Evolutionary conservation across 139 green algal genomes (phyloP), one percentile per base, ranked within the genome.

Genomic region (Nannochloris sp.): DNA sequence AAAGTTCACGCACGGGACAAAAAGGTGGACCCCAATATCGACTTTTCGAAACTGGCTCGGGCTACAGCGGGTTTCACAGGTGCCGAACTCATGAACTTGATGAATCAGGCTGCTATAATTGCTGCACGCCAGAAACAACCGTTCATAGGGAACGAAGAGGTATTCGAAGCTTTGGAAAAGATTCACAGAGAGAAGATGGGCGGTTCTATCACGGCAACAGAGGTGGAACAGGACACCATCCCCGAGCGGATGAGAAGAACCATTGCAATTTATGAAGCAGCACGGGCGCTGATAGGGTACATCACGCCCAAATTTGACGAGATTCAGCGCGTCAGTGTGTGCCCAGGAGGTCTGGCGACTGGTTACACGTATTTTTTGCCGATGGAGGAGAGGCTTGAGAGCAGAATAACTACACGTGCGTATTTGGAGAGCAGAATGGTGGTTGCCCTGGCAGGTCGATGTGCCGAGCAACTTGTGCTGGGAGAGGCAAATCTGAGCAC

Each of bases 31-130:
- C 73, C 79, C 8, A 71, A 79, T 55, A 74, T 96, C 48, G 87
- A 94, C 74, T 92, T 82, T 75, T 61, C 80, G 44, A 78, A 82
- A 64, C 68, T 96, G 46, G 78, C 90, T 5, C 75, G 86, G 6
- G 82, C 87, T 29, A 95, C 88, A 45, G 87, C 87, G 1, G 91
- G 90, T 36, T 95, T 87, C 76, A 95, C 90, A 9, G 91, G 91
- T 23, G 88, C 89, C 0, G 81, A 95, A 70, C 82, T 92, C 37
- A 95, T 95, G 89, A 88, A 87, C 37, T 71, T 96, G 17, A 94
- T 96, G 85, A 91, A 93, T 69, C 66, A 79, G 17, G 58, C 79
- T 30, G 86, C 87, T 29, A 84, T 90, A 56, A 74, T 91, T 73
- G 83, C 89, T 4, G 87, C 84, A 8, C 76, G 89, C 0, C 76